Base-by-base conservation (phyloP, 164 flowering plant genomes). In the Annona squamosa region DNA sequence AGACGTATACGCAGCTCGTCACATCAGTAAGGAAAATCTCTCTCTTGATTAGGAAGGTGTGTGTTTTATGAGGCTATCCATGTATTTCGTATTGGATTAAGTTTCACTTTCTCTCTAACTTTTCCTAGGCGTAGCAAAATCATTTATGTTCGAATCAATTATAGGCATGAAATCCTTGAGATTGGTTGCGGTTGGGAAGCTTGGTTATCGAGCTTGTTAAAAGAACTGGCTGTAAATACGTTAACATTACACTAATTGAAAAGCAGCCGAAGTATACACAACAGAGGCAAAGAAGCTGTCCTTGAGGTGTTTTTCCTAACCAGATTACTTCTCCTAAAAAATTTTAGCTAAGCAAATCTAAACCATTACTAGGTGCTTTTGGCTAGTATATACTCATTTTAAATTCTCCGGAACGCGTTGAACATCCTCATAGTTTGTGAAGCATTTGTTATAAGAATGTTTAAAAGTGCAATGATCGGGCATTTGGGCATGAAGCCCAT, bases 171-270 rank as follows among this genome's bases (percentile, higher is more conserved):
- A 72, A 79, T 95, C 77, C 89, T 95, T 69, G 99, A 95, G 80
- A 92, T 92, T 75, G 98, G 98, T 4, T 89, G 88, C 77, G 97
- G 99, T 48, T 92, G 99, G 99, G 99, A 75, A 91, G 83, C 78
- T 78, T 95, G 64, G 98, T 98, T 59, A 86, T 92, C 62, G 98
- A 95, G 81, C 87, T 90, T 56, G 99, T 95, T 19, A 91, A 81
- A 78, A 76, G 72, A 85, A 92, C 98, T 4, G 94, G 99, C 77
- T 92, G 98, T 79, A 89, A 80, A 73, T 95, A 95, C 80, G 92
- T 98, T 6, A 98, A 98, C 72, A 92, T 95, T 75, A 95, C 99
- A 18, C 77, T 95, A 2, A 92, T 96, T 0, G 84, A 84, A 67
- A 86, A 95, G 81, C 98, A 92, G 77, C 84, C 90, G 3, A 84